A percentile compares a stretch with the other conserved stretches of the same genome.
Conservation (phyloP, 192 early-diverging fungal species). For the Radiomyces spectabilis region DNA sequence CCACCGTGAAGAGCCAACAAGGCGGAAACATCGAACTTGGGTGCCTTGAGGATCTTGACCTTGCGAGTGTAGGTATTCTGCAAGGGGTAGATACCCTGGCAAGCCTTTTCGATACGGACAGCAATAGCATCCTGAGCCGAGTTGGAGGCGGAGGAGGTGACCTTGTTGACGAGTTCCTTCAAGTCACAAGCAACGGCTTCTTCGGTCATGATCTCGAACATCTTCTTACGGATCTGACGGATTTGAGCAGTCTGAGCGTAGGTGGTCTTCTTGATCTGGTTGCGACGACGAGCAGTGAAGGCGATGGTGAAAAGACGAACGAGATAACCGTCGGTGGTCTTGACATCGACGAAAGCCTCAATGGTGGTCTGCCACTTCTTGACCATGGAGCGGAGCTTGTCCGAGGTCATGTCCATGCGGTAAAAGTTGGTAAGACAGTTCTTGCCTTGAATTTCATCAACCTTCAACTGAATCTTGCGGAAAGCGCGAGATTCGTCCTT, state of each 20-base stretch:
- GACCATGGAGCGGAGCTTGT: conserved; percentile 99
- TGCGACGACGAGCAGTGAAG: conserved; percentile 89
- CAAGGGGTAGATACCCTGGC: conserved; percentile 95
- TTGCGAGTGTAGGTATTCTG: conserved; percentile 94
- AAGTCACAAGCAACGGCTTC: conserved; percentile 82
- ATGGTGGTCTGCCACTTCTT: conserved; percentile 94
- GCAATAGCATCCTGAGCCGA: conserved; percentile 77
- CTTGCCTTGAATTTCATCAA: conserved; percentile 96
- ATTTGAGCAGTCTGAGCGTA: conserved; percentile 97
- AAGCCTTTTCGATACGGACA: conserved; percentile 93
- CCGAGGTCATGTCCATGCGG: conserved; percentile 99
- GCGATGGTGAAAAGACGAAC: conserved; percentile 95
- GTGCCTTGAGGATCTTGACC: conserved; percentile 98
- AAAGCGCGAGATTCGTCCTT: conserved; percentile 87
- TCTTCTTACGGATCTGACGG: conserved; percentile 99
- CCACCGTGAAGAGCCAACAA: conserved; percentile 94
- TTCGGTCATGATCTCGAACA: conserved; percentile 95
- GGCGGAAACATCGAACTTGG: conserved; percentile 91
- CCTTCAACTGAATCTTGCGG: conserved; percentile 95
- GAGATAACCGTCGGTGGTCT: conserved; percentile 99
- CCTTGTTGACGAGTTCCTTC: conserved; percentile 91
- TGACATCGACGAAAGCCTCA: conserved; percentile 97
- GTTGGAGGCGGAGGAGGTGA: conserved; percentile 54
- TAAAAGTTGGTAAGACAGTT: conserved; percentile 99
- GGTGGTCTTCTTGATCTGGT: conserved; percentile 97